Evolutionary conservation across 306 rosid genomes (phyloP).

Genomic region (Cucurbita maxima): DNA sequence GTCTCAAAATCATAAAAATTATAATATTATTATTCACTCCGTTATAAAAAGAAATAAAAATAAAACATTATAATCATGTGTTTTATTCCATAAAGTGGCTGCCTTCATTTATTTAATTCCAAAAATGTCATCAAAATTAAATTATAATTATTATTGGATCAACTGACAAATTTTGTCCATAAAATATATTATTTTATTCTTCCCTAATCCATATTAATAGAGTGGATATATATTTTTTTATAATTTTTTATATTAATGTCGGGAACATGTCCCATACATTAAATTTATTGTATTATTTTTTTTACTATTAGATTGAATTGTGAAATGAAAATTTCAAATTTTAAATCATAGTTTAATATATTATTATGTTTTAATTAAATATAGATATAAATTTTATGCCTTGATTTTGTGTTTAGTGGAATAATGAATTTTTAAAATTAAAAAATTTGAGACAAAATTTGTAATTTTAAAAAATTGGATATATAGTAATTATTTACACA

Average conservation of each 20-base stretch:
- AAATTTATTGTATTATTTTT: too few relatives aligned
- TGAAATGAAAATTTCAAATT: too few relatives aligned
- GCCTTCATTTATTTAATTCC: not conserved
- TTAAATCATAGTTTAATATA: too few relatives aligned
- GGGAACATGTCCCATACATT: not conserved
- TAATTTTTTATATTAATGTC: not conserved
- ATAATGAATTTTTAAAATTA: too few relatives aligned
- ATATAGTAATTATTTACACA: too few relatives aligned
- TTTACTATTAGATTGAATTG: too few relatives aligned
- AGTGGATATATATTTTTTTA: not conserved
- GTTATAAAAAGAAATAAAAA: too few relatives aligned
- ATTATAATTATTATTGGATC: not conserved
- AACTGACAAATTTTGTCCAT: not conserved
- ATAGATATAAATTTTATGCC: too few relatives aligned
- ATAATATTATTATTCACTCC: not conserved
- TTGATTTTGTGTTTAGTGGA: too few relatives aligned
- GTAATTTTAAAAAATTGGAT: too few relatives aligned
- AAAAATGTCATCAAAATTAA: not conserved
- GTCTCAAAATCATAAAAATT: not conserved
- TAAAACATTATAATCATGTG: not conserved
- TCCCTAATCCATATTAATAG: not conserved
- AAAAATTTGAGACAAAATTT: too few relatives aligned
- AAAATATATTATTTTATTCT: not conserved
- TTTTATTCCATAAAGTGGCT: conserved; percentile 2
- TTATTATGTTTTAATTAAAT: too few relatives aligned